A percentile compares a stretch with the other conserved stretches of the same genome.
These are phyloP conservation scores for Ogataea trehaloabstinens DNA, from an alignment of 805 yeast species.

Conservation along the genomic window DNA sequence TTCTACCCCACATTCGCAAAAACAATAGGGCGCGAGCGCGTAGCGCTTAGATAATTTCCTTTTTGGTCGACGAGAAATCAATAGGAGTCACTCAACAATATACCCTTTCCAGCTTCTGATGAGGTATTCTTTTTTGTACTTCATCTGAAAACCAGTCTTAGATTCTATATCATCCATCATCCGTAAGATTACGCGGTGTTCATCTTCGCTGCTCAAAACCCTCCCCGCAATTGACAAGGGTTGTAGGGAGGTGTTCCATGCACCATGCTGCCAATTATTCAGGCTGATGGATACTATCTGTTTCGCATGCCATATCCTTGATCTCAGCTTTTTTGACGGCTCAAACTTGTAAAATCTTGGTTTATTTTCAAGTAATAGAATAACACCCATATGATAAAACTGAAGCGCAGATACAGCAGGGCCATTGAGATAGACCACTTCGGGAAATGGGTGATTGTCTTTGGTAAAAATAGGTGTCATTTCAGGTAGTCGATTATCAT, in stretches of 20 bases:
- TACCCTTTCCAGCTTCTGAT: background rate
- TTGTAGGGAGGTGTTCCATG: background rate
- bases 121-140: background rate
- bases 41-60: too few relatives aligned
- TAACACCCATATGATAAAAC: slow-evolving; percentile 37
- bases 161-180: background rate
- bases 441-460: slow-evolving; percentile 33
- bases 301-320: slow-evolving; percentile 36
- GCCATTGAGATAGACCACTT: slow-evolving; percentile 34
- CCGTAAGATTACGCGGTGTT: background rate
- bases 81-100: too few relatives aligned
- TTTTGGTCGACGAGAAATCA: too few relatives aligned
- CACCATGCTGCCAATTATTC: slow-evolving; percentile 4
- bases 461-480: slow-evolving; percentile 30
- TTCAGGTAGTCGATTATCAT: slow-evolving; percentile 22
- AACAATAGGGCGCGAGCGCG: too few relatives aligned
- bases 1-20: too few relatives aligned
- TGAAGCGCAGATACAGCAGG: slow-evolving; percentile 39
- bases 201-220: background rate
- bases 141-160: background rate
- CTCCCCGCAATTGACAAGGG: background rate
- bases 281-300: slow-evolving; percentile 31
- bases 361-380: slow-evolving; percentile 35
- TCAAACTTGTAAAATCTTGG: slow-evolving; percentile 25
- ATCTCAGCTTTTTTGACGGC: slow-evolving; percentile 9